phyloP scores from a whole-genome alignment of 2,329 filamentous ascomycete genomes.

The Penicillium sp. region DNA sequence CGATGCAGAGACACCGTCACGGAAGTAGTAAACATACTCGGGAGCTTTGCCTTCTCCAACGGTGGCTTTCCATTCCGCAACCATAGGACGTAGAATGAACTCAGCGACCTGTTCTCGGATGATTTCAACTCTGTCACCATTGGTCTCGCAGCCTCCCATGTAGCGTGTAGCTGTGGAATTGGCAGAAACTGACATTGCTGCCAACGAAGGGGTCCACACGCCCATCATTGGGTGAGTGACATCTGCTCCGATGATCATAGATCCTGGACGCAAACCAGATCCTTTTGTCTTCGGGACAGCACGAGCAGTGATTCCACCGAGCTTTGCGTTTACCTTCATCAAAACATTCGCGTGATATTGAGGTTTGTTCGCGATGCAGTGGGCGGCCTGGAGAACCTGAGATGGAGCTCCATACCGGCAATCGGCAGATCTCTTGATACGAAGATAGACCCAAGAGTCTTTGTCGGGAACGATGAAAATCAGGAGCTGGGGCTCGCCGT shows the following conservation, averaged over 20 bases:
- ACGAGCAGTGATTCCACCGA: slow-evolving; percentile 75
- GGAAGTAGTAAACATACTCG: slow-evolving; percentile 82
- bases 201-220: slow-evolving; percentile 69
- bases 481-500: slow-evolving; percentile 69
- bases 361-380: slow-evolving; percentile 68
- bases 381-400: slow-evolving; percentile 73
- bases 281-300: slow-evolving; percentile 47
- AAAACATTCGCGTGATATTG: slow-evolving; percentile 93
- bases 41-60: slow-evolving; percentile 60
- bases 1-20: slow-evolving; percentile 87
- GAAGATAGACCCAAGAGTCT: slow-evolving; percentile 72
- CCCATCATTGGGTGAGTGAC: slow-evolving; percentile 82
- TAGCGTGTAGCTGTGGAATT: slow-evolving; percentile 74
- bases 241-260: slow-evolving; percentile 87
- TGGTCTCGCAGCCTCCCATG: slow-evolving; percentile 76
- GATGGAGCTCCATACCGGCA: slow-evolving; percentile 81
- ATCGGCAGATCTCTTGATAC: slow-evolving; percentile 87
- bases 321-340: slow-evolving; percentile 97
- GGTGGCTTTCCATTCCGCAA: slow-evolving; percentile 63
- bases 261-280: slow-evolving; percentile 46
- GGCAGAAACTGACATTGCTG: slow-evolving; percentile 80
- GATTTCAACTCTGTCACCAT: slow-evolving; percentile 80
- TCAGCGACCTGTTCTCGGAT: slow-evolving; percentile 68
- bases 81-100: slow-evolving; percentile 64
- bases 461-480: slow-evolving; percentile 75